phyloP scores from a whole-genome alignment of 1,139 yeast genomes.

The Entelexis sorbosivorans region DNA sequence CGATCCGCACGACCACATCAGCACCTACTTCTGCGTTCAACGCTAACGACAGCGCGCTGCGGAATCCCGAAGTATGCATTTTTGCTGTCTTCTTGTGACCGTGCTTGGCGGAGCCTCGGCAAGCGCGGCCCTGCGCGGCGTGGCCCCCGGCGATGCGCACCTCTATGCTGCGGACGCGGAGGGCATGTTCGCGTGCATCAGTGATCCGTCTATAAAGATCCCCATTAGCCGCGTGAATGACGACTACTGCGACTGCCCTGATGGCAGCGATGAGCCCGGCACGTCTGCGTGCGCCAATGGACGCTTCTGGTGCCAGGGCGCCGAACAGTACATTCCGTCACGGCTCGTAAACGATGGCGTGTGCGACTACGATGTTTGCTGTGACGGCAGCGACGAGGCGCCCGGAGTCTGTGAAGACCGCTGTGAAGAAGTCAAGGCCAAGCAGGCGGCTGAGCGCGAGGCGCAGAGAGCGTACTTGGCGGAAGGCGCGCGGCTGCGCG shows the following conservation, averaged over 20 bases:
- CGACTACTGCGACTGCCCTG: conserved; percentile 92
- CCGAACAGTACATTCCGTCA: conserved; percentile 37
- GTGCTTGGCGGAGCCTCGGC: background rate
- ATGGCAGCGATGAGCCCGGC: conserved; percentile 96
- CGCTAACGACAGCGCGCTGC: background rate
- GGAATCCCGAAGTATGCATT: background rate
- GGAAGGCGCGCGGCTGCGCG: conserved; percentile 23
- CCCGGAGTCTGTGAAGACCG: conserved; percentile 43
- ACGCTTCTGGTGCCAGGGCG: conserved; percentile 63
- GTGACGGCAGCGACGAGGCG: conserved; percentile 90
- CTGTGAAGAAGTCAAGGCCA: conserved; percentile 43
- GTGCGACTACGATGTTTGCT: conserved; percentile 81
- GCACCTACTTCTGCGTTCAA: background rate
- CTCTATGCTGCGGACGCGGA: conserved; percentile 42
- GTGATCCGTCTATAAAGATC: conserved; percentile 51
- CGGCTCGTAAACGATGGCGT: conserved; percentile 75
- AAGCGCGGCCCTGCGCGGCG: conserved; percentile 13
- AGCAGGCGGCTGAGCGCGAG: conserved; percentile 31
- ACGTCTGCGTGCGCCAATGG: conserved; percentile 67
- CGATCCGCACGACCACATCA: background rate
- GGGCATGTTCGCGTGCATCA: conserved; percentile 59
- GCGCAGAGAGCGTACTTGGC: conserved; percentile 12
- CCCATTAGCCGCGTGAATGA: conserved; percentile 64
- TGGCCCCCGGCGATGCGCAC: conserved; percentile 20
- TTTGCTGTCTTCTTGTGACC: background rate